phyloP scores from a whole-genome alignment of 306 rosid species.

The Coriaria nepalensis region DNA sequence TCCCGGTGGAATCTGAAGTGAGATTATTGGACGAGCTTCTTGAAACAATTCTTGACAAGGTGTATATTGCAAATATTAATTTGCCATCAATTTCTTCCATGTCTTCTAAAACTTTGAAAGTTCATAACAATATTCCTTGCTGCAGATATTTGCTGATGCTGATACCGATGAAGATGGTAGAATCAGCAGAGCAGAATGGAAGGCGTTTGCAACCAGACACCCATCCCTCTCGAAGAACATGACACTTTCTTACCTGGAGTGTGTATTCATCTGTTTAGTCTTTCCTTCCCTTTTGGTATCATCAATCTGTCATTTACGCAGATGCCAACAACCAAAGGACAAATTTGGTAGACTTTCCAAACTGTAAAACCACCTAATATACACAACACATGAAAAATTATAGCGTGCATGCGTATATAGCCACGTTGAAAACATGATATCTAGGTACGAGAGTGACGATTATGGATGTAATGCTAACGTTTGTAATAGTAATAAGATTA shows the following conservation, averaged over 20 bases:
- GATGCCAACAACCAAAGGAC: no score
- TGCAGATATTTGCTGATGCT: conserved; percentile 63
- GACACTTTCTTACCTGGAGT: conserved; percentile 89
- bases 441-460: no score
- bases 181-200: conserved; percentile 72
- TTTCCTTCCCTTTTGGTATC: no score
- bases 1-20: conserved; percentile 53
- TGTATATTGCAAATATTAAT: conserved; percentile 6
- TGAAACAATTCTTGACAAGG: conserved; percentile 64
- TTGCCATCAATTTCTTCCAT: neutral
- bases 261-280: neutral
- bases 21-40: conserved; percentile 59
- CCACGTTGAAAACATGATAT: no score
- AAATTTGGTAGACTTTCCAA: no score
- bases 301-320: no score
- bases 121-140: conserved; percentile 1
- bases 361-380: no score
- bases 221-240: conserved; percentile 63
- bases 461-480: no score
- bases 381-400: no score
- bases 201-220: conserved; percentile 35
- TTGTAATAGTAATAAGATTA: no score
- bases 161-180: conserved; percentile 64
- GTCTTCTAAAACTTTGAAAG: neutral
- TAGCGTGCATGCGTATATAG: no score